phyloP scores from a whole-genome alignment of 768 basidiomycete genomes.

The Crucibulum laeve region DNA sequence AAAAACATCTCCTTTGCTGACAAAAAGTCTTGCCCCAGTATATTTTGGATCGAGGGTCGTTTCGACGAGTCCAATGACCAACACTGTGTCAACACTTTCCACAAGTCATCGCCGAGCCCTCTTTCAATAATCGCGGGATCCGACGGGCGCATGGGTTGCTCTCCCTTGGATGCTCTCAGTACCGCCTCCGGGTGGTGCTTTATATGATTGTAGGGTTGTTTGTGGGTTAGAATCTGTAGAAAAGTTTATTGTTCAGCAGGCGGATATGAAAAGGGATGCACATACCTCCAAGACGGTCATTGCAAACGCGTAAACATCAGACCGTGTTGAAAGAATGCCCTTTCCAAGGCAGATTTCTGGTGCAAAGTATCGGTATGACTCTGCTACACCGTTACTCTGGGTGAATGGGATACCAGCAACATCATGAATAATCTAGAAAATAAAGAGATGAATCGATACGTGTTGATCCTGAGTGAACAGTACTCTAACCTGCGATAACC shows the following conservation, averaged over 20 bases:
- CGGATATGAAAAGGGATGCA: not conserved
- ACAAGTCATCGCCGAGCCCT: slow-evolving; percentile 42
- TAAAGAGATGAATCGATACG: not conserved
- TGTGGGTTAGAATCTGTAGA: slow-evolving; percentile 46
- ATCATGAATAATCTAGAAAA: slow-evolving; percentile 47
- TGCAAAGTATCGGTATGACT: slow-evolving; percentile 50
- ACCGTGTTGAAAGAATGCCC: slow-evolving; percentile 39
- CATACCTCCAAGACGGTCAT: slow-evolving; percentile 57
- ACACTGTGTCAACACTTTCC: slow-evolving; percentile 37
- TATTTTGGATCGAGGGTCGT: slow-evolving; percentile 35
- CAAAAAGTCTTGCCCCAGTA: not conserved
- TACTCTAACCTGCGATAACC: slow-evolving; percentile 37
- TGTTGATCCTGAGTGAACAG: not conserved
- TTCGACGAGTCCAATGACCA: slow-evolving; percentile 32
- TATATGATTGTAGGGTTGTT: slow-evolving; percentile 47
- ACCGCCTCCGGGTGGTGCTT: slow-evolving; percentile 50
- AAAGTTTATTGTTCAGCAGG: not conserved
- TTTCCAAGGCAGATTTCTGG: slow-evolving; percentile 51
- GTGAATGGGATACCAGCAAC: slow-evolving; percentile 55
- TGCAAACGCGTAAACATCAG: slow-evolving; percentile 52
- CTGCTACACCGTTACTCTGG: slow-evolving; percentile 41
- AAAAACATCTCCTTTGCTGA: too few species aligned
- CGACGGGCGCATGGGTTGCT: slow-evolving; percentile 36
- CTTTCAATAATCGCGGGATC: slow-evolving; percentile 27
- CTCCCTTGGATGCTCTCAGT: slow-evolving; percentile 35